Percentiles rank a stretch among this genome's conserved stretches.
Conservation (phyloP, 345 rosid genomes). For the Citrus reticulata region DNA sequence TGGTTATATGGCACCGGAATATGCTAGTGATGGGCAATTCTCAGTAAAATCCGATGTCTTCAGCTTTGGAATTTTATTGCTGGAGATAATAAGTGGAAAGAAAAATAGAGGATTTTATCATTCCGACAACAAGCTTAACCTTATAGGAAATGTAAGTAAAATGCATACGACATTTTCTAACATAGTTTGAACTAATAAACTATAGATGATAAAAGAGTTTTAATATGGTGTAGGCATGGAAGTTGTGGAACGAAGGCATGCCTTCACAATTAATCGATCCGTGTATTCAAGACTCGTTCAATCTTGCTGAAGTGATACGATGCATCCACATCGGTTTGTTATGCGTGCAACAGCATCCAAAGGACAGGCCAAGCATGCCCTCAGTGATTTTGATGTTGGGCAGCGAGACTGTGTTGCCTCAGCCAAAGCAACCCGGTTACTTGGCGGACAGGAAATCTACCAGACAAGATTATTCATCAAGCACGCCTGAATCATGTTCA, state of each 20-base stretch:
- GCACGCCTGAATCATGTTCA: slow-evolving; percentile 10
- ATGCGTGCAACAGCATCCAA: slow-evolving; percentile 40
- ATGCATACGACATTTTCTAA: neutral
- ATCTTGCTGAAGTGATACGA: slow-evolving; percentile 19
- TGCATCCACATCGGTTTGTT: slow-evolving; percentile 43
- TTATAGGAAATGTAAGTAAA: slow-evolving; percentile 30
- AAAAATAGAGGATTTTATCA: slow-evolving; percentile 32
- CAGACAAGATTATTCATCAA: slow-evolving; percentile 24
- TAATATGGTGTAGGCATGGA: slow-evolving; percentile 35
- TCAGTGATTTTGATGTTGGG: slow-evolving; percentile 42
- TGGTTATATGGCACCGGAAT: too few relatives aligned
- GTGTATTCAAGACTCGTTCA: neutral
- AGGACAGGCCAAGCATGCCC: slow-evolving; percentile 44
- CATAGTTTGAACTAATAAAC: neutral
- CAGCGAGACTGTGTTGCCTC: slow-evolving; percentile 21
- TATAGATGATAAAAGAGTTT: neutral
- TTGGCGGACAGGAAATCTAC: neutral
- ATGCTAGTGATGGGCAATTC: neutral
- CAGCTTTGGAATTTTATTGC: slow-evolving; percentile 35
- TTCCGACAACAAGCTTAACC: slow-evolving; percentile 12
- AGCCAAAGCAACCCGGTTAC: slow-evolving; percentile 44
- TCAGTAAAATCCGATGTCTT: slow-evolving; percentile 43
- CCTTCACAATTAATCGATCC: slow-evolving; percentile 22
- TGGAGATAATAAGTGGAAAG: slow-evolving; percentile 38
- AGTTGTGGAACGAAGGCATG: slow-evolving; percentile 32